Evolutionary conservation across 768 basidiomycete genomes (phyloP).

Genomic region (Suillus luteus): DNA sequence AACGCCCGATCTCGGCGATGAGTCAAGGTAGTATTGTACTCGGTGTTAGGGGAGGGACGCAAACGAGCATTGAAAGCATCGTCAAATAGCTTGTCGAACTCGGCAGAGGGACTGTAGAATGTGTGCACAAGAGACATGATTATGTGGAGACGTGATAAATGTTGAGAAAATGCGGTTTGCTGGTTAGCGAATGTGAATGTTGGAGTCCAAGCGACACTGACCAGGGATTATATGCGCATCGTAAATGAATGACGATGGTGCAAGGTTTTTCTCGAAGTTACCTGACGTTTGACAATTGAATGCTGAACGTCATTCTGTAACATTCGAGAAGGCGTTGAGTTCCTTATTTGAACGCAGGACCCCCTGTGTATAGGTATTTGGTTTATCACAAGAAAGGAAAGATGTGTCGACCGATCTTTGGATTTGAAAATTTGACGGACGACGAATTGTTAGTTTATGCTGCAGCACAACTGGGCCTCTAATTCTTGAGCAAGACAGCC

Average conservation of each 20-base stretch:
- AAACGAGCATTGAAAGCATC: conserved; percentile 33
- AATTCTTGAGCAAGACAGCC: conserved; percentile 19
- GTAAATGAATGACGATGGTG: not conserved
- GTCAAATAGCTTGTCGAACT: conserved; percentile 46
- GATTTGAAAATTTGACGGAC: not conserved
- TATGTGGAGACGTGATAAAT: not conserved
- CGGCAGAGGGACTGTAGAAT: conserved; percentile 41
- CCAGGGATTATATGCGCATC: not conserved
- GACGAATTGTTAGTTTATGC: not conserved
- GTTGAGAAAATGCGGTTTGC: not conserved
- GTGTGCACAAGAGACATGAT: conserved; percentile 28
- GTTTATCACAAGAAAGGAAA: not conserved
- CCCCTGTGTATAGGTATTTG: not conserved
- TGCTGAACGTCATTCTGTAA: not conserved
- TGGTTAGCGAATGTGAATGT: not conserved
- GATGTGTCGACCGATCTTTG: not conserved
- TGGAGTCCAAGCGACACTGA: too few species aligned
- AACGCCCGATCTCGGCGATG: conserved; percentile 5
- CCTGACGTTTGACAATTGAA: not conserved
- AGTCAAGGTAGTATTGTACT: conserved; percentile 16
- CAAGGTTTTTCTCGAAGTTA: not conserved
- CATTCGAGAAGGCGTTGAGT: not conserved
- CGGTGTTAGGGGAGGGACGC: conserved; percentile 17
- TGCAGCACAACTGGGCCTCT: not conserved
- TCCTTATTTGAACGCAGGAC: not conserved